Base-by-base conservation (phyloP, 495 filamentous ascomycete genomes). In the Echria macrotheca region DNA sequence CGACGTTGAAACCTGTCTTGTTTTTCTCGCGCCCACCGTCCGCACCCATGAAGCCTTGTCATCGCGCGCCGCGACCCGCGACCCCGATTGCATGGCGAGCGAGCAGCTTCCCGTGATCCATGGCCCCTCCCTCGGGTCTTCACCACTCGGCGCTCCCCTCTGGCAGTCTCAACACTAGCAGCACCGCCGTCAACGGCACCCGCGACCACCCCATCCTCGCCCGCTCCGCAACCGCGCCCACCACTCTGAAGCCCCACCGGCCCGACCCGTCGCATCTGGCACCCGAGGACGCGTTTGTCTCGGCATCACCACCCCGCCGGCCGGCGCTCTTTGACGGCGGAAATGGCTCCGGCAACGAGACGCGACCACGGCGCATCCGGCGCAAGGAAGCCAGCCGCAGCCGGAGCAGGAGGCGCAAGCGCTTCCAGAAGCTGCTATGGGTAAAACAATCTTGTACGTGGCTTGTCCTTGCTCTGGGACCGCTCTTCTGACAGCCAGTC, bases 351-450 rank as follows among this genome's bases (percentile, higher is more conserved):
- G 64, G 58, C 7, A 57, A 44, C 36, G 59, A 57, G 26, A 35
- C 45, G 23, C 60, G 47, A 0, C 49, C 49, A 7, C 52, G 53
- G 18, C 58, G 56, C 36, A 40, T 58, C 57, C 60, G 74, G 33
- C 64, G 62, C 41, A 66, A 59, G 55, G 61, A 60, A 31, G 52
- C 55, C 10, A 58, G 61, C 12, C 59, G 61, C 5, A 73, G 70
- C 47, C 57, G 67, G 33, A 75, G 72, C 50, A 67, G 82, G 32
- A 82, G 86, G 55, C 72, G 84, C 53, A 74, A 78, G 62, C 75
- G 81, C 51, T 97, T 91, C 86, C 93, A 94, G 71, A 98, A 97
- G 70, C 71, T 98, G 50, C 75, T 98, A 14, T 98, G 93, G 93
- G 89, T 98, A 51, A 95, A 95, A 64, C 93, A 98, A 59, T 88